Conservation (phyloP, 2,329 filamentous ascomycete species). For the Neoscytalidium dimidiatum region DNA sequence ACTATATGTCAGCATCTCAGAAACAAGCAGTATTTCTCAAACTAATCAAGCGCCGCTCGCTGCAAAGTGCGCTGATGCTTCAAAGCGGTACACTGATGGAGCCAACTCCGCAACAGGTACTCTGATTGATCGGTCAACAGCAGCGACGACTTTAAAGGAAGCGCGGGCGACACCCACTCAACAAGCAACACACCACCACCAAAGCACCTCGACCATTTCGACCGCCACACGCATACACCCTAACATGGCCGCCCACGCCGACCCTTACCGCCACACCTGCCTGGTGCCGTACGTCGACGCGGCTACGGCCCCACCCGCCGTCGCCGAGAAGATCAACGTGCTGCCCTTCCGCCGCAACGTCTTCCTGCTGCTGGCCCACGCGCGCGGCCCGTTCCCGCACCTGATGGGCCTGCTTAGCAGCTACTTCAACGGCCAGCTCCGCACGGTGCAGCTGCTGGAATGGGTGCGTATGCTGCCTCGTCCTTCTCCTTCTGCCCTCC, state of each 20-base stretch:
- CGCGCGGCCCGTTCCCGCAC: constrained; percentile 2
- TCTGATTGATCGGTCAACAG: background rate
- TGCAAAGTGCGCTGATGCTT: background rate
- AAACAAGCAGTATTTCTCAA: background rate
- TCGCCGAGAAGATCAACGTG: constrained; percentile 6
- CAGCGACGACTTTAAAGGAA: background rate
- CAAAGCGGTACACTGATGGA: background rate
- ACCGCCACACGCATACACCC: background rate
- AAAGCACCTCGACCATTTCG: background rate
- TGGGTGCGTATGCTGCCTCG: constrained; percentile 19
- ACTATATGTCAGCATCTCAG: background rate
- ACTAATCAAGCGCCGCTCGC: background rate
- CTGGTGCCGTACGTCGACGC: constrained; percentile 3
- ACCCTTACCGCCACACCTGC: constrained; percentile 6
- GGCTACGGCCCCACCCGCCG: background rate
- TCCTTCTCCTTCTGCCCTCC: background rate
- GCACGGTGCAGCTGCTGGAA: constrained; percentile 12
- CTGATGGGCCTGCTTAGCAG: constrained; percentile 3
- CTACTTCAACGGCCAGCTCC: constrained; percentile 1
- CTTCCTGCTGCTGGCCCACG: constrained; percentile 10
- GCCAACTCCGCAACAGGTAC: background rate
- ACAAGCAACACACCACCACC: background rate
- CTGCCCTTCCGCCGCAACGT: constrained; percentile 15
- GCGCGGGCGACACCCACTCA: background rate
- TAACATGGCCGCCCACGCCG: background rate